These are phyloP conservation scores for Acer campestre DNA, from an alignment of 345 rosid species.

Conservation along the genomic window DNA sequence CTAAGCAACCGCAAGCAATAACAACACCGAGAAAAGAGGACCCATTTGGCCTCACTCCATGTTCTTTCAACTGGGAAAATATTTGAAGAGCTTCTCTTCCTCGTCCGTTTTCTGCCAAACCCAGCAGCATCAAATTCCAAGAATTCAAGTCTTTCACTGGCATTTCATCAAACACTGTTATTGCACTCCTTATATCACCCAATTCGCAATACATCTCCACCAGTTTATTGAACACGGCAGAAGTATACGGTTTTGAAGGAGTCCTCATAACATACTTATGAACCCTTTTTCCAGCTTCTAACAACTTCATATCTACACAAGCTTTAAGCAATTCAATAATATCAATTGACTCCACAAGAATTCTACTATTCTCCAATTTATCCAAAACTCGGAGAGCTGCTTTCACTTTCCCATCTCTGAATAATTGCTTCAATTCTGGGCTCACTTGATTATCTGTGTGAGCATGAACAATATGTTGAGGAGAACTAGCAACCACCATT, in stretches of 20 bases:
- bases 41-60: conserved; percentile 14
- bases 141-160: neutral
- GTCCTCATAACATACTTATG: conserved; percentile 4
- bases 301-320: conserved; percentile 15
- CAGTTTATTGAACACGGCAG: conserved; percentile 12
- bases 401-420: conserved; percentile 8
- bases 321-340: conserved; percentile 14
- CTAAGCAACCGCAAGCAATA: conserved; percentile 7
- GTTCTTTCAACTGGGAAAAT: conserved; percentile 12
- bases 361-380: neutral
- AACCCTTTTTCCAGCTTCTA: conserved; percentile 17
- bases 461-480: neutral
- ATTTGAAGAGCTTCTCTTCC: conserved; percentile 11
- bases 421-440: conserved; percentile 3
- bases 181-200: conserved; percentile 11
- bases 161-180: conserved; percentile 7
- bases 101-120: conserved; percentile 14
- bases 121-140: conserved; percentile 13
- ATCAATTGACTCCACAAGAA: neutral
- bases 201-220: conserved; percentile 18
- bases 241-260: neutral
- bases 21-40: conserved; percentile 12
- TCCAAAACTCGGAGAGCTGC: conserved; percentile 2
- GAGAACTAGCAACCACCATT: neutral
- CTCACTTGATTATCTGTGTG: neutral